Percentiles rank a stretch among this genome's conserved stretches.
These are phyloP conservation scores for Metarhizium brunneum DNA, from an alignment of 2,329 filamentous ascomycete species.

Conservation along the genomic window DNA sequence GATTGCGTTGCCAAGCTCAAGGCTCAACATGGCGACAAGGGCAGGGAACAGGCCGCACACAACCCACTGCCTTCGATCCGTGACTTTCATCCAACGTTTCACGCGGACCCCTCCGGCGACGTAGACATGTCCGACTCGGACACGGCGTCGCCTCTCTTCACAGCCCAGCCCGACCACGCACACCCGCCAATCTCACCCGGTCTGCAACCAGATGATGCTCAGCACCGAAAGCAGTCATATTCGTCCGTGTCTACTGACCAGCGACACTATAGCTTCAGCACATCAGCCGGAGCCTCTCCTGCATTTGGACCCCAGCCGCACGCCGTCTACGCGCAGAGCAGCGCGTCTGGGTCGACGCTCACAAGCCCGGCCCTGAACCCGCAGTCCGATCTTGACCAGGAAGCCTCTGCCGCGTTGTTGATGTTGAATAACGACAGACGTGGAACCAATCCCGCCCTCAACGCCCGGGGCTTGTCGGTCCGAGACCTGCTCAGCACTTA, in stretches of 20 bases:
- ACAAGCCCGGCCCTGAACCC: slow-evolving; percentile 50
- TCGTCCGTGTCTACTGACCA: slow-evolving; percentile 44
- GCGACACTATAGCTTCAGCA: slow-evolving; percentile 40
- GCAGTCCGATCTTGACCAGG: slow-evolving; percentile 55
- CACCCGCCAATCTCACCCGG: slow-evolving; percentile 43
- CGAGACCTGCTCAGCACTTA: slow-evolving; percentile 43
- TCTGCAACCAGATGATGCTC: slow-evolving; percentile 34
- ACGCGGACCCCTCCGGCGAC: slow-evolving; percentile 31
- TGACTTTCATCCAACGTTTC: slow-evolving; percentile 31
- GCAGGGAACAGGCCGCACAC: slow-evolving; percentile 17
- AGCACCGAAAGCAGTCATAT: slow-evolving; percentile 40
- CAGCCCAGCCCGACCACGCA: slow-evolving; percentile 21
- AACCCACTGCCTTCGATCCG: slow-evolving; percentile 26
- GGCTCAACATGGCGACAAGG: slow-evolving; percentile 35
- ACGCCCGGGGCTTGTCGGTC: slow-evolving; percentile 42
- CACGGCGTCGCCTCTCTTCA: slow-evolving; percentile 37
- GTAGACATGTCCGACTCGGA: slow-evolving; percentile 54
- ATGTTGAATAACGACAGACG: slow-evolving; percentile 80
- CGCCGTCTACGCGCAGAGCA: slow-evolving; percentile 28
- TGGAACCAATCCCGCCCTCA: slow-evolving; percentile 22
- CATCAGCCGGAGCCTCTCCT: slow-evolving; percentile 43
- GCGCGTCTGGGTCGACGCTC: slow-evolving; percentile 39
- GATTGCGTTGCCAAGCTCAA: slow-evolving; percentile 79
- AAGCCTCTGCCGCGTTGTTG: slow-evolving; percentile 75
- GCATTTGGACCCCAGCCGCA: slow-evolving; percentile 43